Conservation (phyloP, 73 alveolate species). For the Diophrys appendiculata region DNA sequence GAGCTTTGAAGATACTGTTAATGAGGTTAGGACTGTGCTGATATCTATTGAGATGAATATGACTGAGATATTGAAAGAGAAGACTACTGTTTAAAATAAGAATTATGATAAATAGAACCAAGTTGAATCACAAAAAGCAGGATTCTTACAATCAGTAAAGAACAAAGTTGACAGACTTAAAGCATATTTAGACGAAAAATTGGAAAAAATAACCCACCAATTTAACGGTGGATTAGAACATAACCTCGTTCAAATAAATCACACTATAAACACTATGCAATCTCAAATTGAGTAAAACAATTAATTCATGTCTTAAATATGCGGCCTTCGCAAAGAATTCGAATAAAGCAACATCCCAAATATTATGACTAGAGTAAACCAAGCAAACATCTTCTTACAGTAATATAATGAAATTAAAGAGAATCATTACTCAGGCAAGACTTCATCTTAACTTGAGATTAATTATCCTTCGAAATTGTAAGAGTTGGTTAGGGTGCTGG, state of each 20-base stretch:
- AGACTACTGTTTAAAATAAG: background rate
- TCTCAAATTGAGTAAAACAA: background rate
- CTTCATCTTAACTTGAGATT: no score
- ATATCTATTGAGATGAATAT: constrained; percentile 1
- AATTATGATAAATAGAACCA: background rate
- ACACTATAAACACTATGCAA: background rate
- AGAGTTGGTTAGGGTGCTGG: no score
- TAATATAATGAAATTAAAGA: background rate
- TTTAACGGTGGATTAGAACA: background rate
- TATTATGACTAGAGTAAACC: background rate
- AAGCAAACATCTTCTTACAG: background rate
- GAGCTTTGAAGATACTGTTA: constrained; percentile 7
- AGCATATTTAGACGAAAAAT: background rate
- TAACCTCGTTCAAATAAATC: background rate
- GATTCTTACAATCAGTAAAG: background rate
- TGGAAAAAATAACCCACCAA: background rate
- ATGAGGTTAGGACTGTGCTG: constrained; percentile 7
- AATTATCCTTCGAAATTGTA: no score
- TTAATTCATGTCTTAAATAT: background rate
- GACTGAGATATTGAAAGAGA: background rate
- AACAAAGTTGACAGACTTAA: background rate
- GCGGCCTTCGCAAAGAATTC: background rate
- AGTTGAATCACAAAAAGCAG: background rate
- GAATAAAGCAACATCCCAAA: background rate
- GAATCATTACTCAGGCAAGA: no score